phyloP scores from a whole-genome alignment of 2,329 filamentous ascomycete genomes.

The Plectosphaerella cucumerina region DNA sequence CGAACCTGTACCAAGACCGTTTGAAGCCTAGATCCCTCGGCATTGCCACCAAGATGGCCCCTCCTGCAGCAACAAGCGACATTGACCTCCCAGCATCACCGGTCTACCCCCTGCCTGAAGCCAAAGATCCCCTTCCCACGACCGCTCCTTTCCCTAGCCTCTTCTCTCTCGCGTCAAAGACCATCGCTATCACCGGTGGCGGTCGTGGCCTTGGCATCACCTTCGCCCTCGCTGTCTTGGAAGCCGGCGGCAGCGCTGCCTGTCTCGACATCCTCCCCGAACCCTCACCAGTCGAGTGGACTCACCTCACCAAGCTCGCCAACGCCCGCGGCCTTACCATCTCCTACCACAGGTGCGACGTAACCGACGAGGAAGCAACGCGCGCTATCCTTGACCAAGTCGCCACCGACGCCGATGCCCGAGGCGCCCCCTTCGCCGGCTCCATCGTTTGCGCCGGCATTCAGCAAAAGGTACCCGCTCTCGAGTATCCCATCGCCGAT shows the following conservation, averaged over 20 bases:
- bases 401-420: constrained; percentile 24
- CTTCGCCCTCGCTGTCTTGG: constrained; percentile 42
- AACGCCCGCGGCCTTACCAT: constrained; percentile 25
- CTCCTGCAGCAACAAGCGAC: constrained; percentile 22
- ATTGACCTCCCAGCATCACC: constrained; percentile 20
- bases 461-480: constrained; percentile 39
- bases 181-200: constrained; percentile 45
- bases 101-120: constrained; percentile 20
- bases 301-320: constrained; percentile 34
- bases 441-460: constrained; percentile 44
- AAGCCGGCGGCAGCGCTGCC: constrained; percentile 44
- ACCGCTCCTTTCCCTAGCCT: constrained; percentile 22
- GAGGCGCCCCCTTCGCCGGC: constrained; percentile 28
- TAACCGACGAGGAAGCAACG: constrained; percentile 38
- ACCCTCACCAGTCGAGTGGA: constrained; percentile 34
- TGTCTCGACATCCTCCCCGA: constrained; percentile 40
- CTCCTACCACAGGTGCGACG: constrained; percentile 40
- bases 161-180: constrained; percentile 41
- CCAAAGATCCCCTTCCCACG: constrained; percentile 24
- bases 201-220: constrained; percentile 47
- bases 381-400: constrained; percentile 29
- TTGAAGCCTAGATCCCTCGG: too few species aligned
- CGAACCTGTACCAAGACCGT: too few species aligned
- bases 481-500: constrained; percentile 47
- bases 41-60: constrained; percentile 2